Evolutionary conservation across 352 stramenopile genomes (phyloP), one percentile per base, ranked within the genome.

Genomic region (Phytophthora pluvialis): DNA sequence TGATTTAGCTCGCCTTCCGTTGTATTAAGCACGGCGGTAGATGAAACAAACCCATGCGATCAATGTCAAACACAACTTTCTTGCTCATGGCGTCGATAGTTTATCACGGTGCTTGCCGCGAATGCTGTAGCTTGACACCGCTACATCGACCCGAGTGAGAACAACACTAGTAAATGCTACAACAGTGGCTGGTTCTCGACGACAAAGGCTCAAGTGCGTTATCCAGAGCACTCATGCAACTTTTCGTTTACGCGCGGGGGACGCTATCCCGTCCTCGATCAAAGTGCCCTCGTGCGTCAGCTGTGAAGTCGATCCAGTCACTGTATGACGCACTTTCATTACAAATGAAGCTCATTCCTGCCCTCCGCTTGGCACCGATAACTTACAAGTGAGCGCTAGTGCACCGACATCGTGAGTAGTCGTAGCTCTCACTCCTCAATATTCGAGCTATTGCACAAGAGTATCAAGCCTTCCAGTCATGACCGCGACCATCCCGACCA

Each of bases 401-500:
- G 21, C 21, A 21, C 21, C 21, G 21, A 21, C 21, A 21, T 21
- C 21, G 21, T 21, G 21, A 21, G 1, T 21, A 16, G 3, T 59
- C 1, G 33, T 31, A 15, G 12, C 16, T 15, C 21, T 54, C 56
- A 50, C 36, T 58, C 45, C 21, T 49, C 56, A 58, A 64, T 31
- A 38, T 50, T 29, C 35, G 16, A 49, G 11, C 45, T 36, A 45
- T 36, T 12, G 18, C 35, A 21, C 45, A 64, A 58, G 7, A 43
- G 21, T 21, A 21, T 15, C 25, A 40, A 13, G 3, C 5, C 15
- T 42, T 21, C n/a, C n/a, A 39, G 31, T 16, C 1, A 73, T 74
- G 67, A 16, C n/a, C 28, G n/a, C 31, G 4, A 36, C 44, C 11
- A 50, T 80, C 42, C 39, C 67, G 1, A 75, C 64, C 55, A 81